Conservation (phyloP, 208 protist genomes). For the Entamoeba histolytica region DNA sequence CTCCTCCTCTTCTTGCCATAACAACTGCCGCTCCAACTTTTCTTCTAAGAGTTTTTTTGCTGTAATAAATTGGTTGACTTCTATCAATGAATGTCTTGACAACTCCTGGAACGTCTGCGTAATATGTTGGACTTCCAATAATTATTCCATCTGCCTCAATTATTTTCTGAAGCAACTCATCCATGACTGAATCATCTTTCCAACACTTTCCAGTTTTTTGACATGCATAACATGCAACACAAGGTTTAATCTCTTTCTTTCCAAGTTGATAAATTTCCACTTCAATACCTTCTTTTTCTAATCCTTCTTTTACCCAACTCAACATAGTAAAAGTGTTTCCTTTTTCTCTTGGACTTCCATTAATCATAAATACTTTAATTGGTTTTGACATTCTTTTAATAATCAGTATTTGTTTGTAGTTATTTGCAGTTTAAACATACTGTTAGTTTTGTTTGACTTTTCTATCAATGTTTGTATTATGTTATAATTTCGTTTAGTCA, state of each 20-base stretch:
- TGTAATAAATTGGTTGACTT: not conserved
- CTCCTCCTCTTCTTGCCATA: not conserved
- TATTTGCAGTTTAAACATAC: too few relatives aligned
- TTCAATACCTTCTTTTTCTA: not conserved
- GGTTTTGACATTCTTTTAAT: not conserved
- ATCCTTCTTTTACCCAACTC: not conserved
- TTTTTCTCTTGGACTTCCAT: not conserved
- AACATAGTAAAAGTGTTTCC: not conserved
- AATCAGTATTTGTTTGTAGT: too few relatives aligned
- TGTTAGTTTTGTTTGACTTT: too few relatives aligned
- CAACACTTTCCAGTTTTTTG: not conserved
- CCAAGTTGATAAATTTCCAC: not conserved
- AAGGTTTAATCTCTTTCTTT: not conserved
- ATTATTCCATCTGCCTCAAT: not conserved
- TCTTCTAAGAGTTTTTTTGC: not conserved
- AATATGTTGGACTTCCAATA: not conserved
- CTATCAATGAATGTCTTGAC: not conserved
- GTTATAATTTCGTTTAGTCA: too few relatives aligned
- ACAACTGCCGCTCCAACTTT: not conserved
- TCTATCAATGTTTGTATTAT: too few relatives aligned
- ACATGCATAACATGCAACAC: not conserved
- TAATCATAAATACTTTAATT: not conserved
- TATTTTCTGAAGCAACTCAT: not conserved
- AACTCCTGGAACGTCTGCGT: not conserved
- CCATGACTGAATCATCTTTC: not conserved